Percentiles rank a stretch among this genome's conserved stretches.
phyloP scores from a whole-genome alignment of 352 stramenopile species.

The Pythium dissimile region DNA sequence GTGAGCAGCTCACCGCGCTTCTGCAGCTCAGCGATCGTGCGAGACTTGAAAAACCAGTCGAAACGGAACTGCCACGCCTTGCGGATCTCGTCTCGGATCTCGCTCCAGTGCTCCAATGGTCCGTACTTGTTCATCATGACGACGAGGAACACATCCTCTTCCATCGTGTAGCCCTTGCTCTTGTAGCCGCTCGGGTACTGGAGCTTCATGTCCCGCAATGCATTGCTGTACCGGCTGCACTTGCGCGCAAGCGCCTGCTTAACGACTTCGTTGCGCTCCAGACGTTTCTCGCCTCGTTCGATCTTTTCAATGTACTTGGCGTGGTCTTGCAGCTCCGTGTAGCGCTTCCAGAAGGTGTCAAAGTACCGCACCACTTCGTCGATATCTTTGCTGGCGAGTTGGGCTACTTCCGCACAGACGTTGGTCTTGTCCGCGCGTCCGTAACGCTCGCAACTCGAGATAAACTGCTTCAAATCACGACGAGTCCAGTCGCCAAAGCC shows the following conservation, averaged over 20 bases:
- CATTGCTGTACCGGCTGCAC: conserved; percentile 92
- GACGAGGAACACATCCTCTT: conserved; percentile 98
- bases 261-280: conserved; percentile 95
- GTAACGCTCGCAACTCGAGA: conserved; percentile 92
- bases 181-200: conserved; percentile 89
- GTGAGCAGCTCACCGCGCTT: conserved; percentile 96
- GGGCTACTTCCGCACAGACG: conserved; percentile 89
- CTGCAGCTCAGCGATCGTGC: conserved; percentile 96
- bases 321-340: conserved; percentile 91
- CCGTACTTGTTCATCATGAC: conserved; percentile 99
- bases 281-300: conserved; percentile 95
- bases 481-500: conserved; percentile 96
- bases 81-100: conserved; percentile 97
- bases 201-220: conserved; percentile 86
- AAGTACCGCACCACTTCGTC: conserved; percentile 95
- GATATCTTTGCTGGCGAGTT: conserved; percentile 89
- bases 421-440: conserved; percentile 88
- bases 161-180: conserved; percentile 94
- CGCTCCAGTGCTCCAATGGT: conserved; percentile 94
- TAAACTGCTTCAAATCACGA: conserved; percentile 86
- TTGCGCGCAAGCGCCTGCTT: conserved; percentile 96
- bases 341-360: conserved; percentile 94
- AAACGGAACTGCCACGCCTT: conserved; percentile 99
- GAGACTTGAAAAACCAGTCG: conserved; percentile 99
- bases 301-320: conserved; percentile 94